phyloP scores from a whole-genome alignment of 1,284 basidiomycete species.

The Sporisorium exsertum region DNA sequence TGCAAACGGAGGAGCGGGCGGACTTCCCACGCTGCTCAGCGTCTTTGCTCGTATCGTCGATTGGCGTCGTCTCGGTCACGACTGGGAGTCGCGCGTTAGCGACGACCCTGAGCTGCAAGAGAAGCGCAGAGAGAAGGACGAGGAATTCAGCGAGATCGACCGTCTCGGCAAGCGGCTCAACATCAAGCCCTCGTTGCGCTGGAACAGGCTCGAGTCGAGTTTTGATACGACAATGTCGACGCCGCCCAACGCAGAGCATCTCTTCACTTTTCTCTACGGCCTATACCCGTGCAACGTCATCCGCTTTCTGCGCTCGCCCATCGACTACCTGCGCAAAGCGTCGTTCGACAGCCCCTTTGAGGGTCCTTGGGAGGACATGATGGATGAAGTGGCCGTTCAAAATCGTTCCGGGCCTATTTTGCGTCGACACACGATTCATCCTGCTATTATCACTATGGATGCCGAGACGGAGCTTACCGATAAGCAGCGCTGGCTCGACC shows the following conservation, averaged over 20 bases:
- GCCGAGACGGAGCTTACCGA: conserved; percentile 76
- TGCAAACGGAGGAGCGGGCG: conserved; percentile 58
- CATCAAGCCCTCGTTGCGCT: conserved; percentile 47
- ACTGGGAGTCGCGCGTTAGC: conserved; percentile 55
- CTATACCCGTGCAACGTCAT: conserved; percentile 86
- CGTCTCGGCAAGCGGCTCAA: conserved; percentile 58
- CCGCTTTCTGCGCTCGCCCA: conserved; percentile 78
- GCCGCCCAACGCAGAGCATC: conserved; percentile 60
- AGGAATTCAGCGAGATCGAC: conserved; percentile 54
- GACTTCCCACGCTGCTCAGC: conserved; percentile 58
- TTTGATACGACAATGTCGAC: conserved; percentile 53
- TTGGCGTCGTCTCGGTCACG: conserved; percentile 55
- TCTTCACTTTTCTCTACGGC: conserved; percentile 84
- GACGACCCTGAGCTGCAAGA: conserved; percentile 38
- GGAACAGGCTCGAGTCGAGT: conserved; percentile 54
- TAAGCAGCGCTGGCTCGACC: conserved; percentile 77
- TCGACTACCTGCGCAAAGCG: conserved; percentile 76
- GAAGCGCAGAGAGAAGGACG: conserved; percentile 51
- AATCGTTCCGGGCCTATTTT: conserved; percentile 72
- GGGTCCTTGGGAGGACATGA: conserved; percentile 73
- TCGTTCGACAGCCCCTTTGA: conserved; percentile 73
- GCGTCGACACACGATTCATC: conserved; percentile 80
- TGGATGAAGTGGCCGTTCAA: conserved; percentile 74
- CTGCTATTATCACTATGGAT: conserved; percentile 78
- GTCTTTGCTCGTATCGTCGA: conserved; percentile 64